Evolutionary conservation across 192 early-diverging fungal genomes (phyloP).

Genomic region (Radiomyces spectabilis): DNA sequence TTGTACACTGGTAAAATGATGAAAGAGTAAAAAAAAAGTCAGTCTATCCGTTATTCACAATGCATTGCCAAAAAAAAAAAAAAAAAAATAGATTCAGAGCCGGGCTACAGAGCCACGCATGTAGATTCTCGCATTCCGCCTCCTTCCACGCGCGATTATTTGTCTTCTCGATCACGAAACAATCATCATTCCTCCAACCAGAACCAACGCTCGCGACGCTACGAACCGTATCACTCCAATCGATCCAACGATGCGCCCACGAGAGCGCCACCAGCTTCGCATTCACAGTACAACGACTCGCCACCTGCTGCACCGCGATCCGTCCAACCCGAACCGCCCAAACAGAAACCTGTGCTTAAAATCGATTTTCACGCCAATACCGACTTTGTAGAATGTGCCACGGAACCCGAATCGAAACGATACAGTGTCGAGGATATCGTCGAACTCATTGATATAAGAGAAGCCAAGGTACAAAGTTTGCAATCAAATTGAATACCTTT

Average conservation of each 20-base stretch:
- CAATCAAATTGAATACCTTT: background rate
- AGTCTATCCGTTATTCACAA: too few species aligned
- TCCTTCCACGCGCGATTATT: constrained; percentile 23
- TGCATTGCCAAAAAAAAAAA: too few species aligned
- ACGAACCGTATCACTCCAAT: too few species aligned
- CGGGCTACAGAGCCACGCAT: constrained; percentile 32
- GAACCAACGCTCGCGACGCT: too few species aligned
- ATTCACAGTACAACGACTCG: background rate
- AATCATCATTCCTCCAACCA: background rate
- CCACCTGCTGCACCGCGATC: background rate
- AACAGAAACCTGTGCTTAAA: background rate
- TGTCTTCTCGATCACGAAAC: background rate
- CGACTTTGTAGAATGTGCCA: constrained; percentile 19
- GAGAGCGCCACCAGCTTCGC: background rate
- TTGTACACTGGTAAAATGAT: too few species aligned
- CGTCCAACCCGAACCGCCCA: constrained; percentile 1
- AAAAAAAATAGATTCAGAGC: constrained; percentile 36
- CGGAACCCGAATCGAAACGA: background rate
- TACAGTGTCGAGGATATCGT: background rate
- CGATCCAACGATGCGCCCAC: background rate
- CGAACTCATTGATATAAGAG: background rate
- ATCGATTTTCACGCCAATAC: constrained; percentile 23
- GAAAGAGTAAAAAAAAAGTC: too few species aligned
- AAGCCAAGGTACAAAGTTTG: background rate
- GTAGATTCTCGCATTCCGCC: constrained; percentile 33